Percentiles rank a stretch among this genome's conserved stretches.
Evolutionary conservation across 164 flowering plant genomes (phyloP).

Genomic region (Dillenia suffruticosa): DNA sequence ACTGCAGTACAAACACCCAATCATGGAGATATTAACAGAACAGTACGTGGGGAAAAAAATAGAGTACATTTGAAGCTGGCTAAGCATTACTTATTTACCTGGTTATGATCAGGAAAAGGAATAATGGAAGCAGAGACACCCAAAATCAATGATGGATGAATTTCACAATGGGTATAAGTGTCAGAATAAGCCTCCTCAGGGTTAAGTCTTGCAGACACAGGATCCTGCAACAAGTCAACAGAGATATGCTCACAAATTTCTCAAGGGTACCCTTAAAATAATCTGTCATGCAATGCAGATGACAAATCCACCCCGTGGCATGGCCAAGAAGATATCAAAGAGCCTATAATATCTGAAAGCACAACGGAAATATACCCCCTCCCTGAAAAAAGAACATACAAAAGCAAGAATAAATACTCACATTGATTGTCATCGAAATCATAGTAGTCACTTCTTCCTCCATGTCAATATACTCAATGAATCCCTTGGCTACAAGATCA

Average conservation of each 20-base stretch:
- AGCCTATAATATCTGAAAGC: no score
- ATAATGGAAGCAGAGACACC: constrained; percentile 99
- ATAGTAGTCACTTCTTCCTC: constrained; percentile 99
- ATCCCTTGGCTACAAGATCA: constrained; percentile 88
- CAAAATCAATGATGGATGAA: constrained; percentile 92
- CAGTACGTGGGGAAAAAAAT: background rate
- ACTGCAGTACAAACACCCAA: constrained; percentile 35
- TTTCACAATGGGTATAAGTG: constrained; percentile 96
- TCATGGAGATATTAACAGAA: background rate
- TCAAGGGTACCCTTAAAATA: background rate
- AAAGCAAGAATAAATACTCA: constrained; percentile 27
- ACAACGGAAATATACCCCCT: no score
- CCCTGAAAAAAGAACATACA: no score
- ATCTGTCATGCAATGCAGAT: background rate
- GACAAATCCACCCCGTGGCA: no score
- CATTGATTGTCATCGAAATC: constrained; percentile 97
- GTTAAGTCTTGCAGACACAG: constrained; percentile 56
- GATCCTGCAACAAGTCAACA: constrained; percentile 53
- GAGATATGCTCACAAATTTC: no score
- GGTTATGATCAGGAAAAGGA: constrained; percentile 98
- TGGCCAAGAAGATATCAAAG: no score
- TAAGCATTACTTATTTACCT: constrained; percentile 35
- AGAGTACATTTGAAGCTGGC: background rate
- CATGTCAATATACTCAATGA: constrained; percentile 87
- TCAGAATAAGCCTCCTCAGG: constrained; percentile 87